Evolutionary conservation across 495 filamentous ascomycete species (phyloP), one percentile per base, ranked within the genome.

Genomic region (Aspergillus biplanus): DNA sequence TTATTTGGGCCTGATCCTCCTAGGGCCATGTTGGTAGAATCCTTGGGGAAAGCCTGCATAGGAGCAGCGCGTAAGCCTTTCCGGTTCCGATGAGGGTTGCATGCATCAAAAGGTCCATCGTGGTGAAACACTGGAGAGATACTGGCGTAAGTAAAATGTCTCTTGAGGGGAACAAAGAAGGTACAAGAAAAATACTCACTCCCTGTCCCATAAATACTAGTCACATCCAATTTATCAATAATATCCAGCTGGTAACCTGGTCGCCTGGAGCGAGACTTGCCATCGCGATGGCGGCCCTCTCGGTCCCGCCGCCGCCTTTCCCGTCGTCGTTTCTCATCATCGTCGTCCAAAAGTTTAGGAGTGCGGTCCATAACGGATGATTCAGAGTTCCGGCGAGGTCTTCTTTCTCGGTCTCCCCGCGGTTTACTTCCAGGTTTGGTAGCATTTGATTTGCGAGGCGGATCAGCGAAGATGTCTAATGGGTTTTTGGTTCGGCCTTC

Each of bases 61-160:
- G 96, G 96, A 12, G 95, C 92, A 33, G 90, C 87, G 59, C 88
- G 85, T 64, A 89, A 85, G 56, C 90, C 91, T 68, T 90, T 91
- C 53, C 91, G 87, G 73, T 99, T 99, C 62, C 96, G 90, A 73
- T 95, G 90, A 6, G 96, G 94, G 67, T 97, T 97, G 76, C 93
- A 95, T 15, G 96, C 96, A 78, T 99, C 96, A 68, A 97, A 99
- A 8, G 96, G 96, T 31, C 96, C 96, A 72, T 99, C 96, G 72
- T 99, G 96, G 64, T 99, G 96, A 76, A 99, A 97, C 72, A 98
- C 94, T 97, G 62, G 21, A 27, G 21, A 27, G 21, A 27, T 2
- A 27, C 21, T 2, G 21, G 21, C 1, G 21, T 27, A 27, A 27
- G 21, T 27, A 27, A 27, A 27, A 27, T 27, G 35, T 11, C 8